Percentiles rank a stretch among this genome's conserved stretches.
phyloP scores from a whole-genome alignment of 441 rosid genomes.

The Corymbia calophylla region DNA sequence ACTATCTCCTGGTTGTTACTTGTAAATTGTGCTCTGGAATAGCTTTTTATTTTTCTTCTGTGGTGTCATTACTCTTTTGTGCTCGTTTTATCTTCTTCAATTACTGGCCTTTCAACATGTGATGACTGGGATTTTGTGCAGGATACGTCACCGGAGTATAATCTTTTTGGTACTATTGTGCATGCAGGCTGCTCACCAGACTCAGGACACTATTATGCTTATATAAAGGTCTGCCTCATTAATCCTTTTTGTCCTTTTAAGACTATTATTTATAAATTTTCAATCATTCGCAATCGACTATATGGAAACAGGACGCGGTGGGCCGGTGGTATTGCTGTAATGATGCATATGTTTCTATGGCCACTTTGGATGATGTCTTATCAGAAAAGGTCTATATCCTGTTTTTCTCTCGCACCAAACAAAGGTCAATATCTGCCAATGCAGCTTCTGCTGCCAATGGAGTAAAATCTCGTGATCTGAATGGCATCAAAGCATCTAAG shows the following conservation, averaged over 20 bases:
- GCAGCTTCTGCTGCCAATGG: conserved; percentile 37
- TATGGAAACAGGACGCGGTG: conserved; percentile 56
- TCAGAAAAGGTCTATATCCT: conserved; percentile 92
- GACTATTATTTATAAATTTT: not conserved
- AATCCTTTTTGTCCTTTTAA: not conserved
- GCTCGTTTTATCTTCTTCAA: not conserved
- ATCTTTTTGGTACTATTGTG: conserved; percentile 93
- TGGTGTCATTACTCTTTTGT: not conserved
- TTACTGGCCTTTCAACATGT: not conserved
- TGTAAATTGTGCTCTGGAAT: not conserved
- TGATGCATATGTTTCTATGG: conserved; percentile 63
- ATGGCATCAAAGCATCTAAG: conserved; percentile 46
- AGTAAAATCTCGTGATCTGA: conserved; percentile 37
- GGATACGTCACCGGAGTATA: conserved; percentile 83
- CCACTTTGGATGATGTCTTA: conserved; percentile 78
- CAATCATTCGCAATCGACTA: conserved; percentile 2
- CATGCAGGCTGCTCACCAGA: conserved; percentile 88
- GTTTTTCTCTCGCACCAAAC: conserved; percentile 74
- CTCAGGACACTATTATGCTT: conserved; percentile 97
- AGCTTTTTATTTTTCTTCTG: not conserved
- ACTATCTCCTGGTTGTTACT: not conserved
- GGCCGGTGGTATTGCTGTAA: conserved; percentile 94
- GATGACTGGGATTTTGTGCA: conserved; percentile 12
- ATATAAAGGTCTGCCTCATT: conserved; percentile 57
- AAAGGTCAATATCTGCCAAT: conserved; percentile 40